These are phyloP conservation scores for Solanum medicagineum DNA, from an alignment of 257 asterid species.

Conservation along the genomic window DNA sequence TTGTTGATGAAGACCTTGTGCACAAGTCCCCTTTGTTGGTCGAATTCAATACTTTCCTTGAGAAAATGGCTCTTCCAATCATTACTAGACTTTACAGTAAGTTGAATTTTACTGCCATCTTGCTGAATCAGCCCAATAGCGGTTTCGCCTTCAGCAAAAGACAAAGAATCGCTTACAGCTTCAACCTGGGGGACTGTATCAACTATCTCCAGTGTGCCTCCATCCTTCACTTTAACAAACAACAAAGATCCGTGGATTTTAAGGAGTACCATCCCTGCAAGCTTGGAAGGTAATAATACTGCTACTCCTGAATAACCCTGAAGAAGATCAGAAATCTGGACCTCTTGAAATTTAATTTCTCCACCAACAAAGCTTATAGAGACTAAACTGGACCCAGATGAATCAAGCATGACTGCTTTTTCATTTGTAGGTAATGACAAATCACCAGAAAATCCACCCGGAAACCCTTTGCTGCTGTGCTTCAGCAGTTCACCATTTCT, in stretches of 20 bases:
- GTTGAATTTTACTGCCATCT: constrained; percentile 35
- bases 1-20: constrained; percentile 79
- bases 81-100: constrained; percentile 51
- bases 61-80: constrained; percentile 55
- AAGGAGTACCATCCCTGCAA: constrained; percentile 50
- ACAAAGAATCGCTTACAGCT: constrained; percentile 64
- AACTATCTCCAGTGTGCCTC: constrained; percentile 42
- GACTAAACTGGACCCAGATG: constrained; percentile 55
- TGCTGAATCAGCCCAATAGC: constrained; percentile 71
- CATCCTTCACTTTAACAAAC: constrained; percentile 42
- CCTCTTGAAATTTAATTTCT: constrained; percentile 48
- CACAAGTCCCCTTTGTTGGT: constrained; percentile 61
- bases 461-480: constrained; percentile 32
- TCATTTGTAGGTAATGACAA: constrained; percentile 46
- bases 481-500: constrained; percentile 62
- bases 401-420: constrained; percentile 66
- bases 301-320: constrained; percentile 42
- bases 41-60: constrained; percentile 60
- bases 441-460: constrained; percentile 79
- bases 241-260: constrained; percentile 21
- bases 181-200: constrained; percentile 38
- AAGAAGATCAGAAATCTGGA: constrained; percentile 46
- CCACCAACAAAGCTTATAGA: constrained; percentile 48
- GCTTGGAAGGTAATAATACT: constrained; percentile 51
- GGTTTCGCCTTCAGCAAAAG: constrained; percentile 51